Percentiles rank a stretch among this genome's conserved stretches.
phyloP scores from a whole-genome alignment of 352 stramenopile genomes.

The Phytophthora fragariae region DNA sequence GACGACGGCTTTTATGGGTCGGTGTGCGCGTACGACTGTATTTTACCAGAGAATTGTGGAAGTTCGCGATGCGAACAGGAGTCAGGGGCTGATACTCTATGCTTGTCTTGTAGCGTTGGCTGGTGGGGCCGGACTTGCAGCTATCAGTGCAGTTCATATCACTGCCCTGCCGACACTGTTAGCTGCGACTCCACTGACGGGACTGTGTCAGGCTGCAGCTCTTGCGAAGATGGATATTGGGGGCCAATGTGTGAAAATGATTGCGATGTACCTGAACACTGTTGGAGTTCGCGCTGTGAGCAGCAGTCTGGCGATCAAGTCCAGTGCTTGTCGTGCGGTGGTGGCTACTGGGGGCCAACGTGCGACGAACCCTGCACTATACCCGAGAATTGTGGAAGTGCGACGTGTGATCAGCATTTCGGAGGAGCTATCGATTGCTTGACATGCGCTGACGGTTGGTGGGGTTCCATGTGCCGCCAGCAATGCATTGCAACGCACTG shows the following conservation, averaged over 20 bases:
- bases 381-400: neutral
- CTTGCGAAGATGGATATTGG: conserved; percentile 1
- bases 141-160: no score
- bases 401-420: neutral
- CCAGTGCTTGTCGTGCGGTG: neutral
- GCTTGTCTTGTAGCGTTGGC: no score
- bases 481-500: neutral
- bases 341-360: neutral
- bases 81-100: no score
- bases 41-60: no score
- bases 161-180: no score
- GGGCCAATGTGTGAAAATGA: neutral
- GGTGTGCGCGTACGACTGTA: no score
- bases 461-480: neutral
- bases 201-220: no score
- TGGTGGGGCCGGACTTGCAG: no score
- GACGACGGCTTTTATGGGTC: no score
- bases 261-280: neutral
- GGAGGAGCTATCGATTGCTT: neutral
- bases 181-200: no score
- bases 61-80: no score
- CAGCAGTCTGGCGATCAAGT: neutral
- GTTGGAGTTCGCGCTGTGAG: neutral
- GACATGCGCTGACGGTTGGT: neutral
- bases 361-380: neutral